Evolutionary conservation across 805 yeast genomes (phyloP).

Genomic region (Candida khao-thaluensis): DNA sequence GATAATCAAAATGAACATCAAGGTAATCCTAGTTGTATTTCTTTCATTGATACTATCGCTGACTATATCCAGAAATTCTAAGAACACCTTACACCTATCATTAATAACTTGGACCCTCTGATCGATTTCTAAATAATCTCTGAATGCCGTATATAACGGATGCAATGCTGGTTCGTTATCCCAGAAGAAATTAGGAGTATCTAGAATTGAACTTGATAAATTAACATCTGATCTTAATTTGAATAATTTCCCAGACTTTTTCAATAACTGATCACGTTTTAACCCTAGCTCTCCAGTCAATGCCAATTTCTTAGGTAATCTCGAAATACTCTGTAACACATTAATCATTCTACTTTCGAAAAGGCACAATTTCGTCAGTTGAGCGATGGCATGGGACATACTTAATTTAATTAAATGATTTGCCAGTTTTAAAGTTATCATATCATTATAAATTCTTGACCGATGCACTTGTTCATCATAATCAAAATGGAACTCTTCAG

Average conservation of each 20-base stretch:
- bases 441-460: constrained; percentile 85
- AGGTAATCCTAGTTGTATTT: constrained; percentile 87
- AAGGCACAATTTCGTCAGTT: constrained; percentile 84
- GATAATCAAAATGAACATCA: constrained; percentile 83
- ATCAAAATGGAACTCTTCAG: constrained; percentile 81
- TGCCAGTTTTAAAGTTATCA: constrained; percentile 85
- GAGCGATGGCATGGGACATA: constrained; percentile 95
- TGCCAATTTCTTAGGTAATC: constrained; percentile 85
- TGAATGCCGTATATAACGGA: constrained; percentile 83
- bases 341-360: constrained; percentile 91
- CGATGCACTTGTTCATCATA: constrained; percentile 62
- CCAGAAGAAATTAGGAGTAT: constrained; percentile 97
- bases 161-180: constrained; percentile 90
- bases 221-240: constrained; percentile 92
- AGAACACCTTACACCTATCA: constrained; percentile 88
- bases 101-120: constrained; percentile 91
- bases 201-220: constrained; percentile 83
- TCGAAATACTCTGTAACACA: constrained; percentile 79
- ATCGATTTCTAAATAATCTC: constrained; percentile 93
- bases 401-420: constrained; percentile 92
- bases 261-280: constrained; percentile 77
- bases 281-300: constrained; percentile 85
- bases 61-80: constrained; percentile 89
- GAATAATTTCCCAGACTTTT: constrained; percentile 87
- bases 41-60: constrained; percentile 93